phyloP scores from a whole-genome alignment of 1,139 yeast species.

The Kurtzmaniella quercitrusa region DNA sequence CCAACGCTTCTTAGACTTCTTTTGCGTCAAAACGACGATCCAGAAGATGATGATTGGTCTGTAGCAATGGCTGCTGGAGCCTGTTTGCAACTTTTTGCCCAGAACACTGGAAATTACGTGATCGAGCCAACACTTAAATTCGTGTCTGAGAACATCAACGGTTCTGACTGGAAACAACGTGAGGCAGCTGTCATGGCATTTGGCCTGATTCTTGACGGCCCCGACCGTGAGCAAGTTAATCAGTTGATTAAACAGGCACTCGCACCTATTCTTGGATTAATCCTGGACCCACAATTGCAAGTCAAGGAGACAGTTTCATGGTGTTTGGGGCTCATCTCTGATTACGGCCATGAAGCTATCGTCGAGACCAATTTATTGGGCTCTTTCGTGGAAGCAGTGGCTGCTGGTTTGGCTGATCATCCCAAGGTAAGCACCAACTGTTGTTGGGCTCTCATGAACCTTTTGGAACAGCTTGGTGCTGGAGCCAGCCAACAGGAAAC shows the following conservation, averaged over 20 bases:
- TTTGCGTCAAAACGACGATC: slow-evolving; percentile 86
- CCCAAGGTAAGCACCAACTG: slow-evolving; percentile 93
- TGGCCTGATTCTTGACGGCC: slow-evolving; percentile 95
- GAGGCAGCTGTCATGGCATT: slow-evolving; percentile 99
- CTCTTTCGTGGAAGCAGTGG: slow-evolving; percentile 64
- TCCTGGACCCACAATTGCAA: slow-evolving; percentile 70
- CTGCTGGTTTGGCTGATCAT: slow-evolving; percentile 79
- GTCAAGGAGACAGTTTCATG: slow-evolving; percentile 97
- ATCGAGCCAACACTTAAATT: slow-evolving; percentile 81
- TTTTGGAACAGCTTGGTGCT: slow-evolving; percentile 79
- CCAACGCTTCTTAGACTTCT: slow-evolving; percentile 80
- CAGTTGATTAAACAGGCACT: slow-evolving; percentile 75
- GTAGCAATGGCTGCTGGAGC: slow-evolving; percentile 99
- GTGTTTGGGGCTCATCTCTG: slow-evolving; percentile 97
- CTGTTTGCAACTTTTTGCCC: slow-evolving; percentile 90
- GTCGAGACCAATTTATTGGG: slow-evolving; percentile 63
- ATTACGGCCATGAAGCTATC: slow-evolving; percentile 75
- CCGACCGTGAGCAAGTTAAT: slow-evolving; percentile 69
- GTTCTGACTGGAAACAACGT: slow-evolving; percentile 71
- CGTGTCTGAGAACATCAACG: slow-evolving; percentile 69
- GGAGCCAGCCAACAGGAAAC: slow-evolving; percentile 46
- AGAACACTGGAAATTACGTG: slow-evolving; percentile 79
- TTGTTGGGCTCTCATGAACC: slow-evolving; percentile 94
- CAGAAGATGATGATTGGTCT: slow-evolving; percentile 95
- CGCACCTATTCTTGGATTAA: slow-evolving; percentile 68